A percentile compares a stretch with the other conserved stretches of the same genome.
phyloP scores from a whole-genome alignment of 169 alveolate genomes.

The Pseudocohnilembus persalinus region DNA sequence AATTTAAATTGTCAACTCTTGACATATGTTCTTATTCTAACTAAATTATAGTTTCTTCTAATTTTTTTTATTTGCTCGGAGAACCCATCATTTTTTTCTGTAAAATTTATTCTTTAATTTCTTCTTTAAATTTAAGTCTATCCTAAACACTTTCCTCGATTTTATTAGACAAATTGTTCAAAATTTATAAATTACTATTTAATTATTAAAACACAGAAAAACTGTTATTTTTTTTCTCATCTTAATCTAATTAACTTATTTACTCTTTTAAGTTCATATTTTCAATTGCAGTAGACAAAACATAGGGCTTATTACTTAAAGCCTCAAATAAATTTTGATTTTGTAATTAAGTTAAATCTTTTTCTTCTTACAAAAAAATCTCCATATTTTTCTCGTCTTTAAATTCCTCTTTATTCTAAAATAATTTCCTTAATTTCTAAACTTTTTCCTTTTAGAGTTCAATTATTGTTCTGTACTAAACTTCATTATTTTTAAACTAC shows the following conservation, averaged over 20 bases:
- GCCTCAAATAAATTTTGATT: background rate
- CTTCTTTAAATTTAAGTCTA: background rate
- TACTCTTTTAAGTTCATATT: background rate
- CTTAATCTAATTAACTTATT: background rate
- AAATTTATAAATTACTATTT: too few relatives aligned
- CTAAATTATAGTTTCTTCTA: background rate
- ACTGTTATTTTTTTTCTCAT: background rate
- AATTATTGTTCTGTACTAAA: background rate
- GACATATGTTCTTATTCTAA: background rate
- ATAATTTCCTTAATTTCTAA: background rate
- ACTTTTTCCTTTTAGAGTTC: background rate
- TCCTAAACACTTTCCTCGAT: background rate
- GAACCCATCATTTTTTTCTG: background rate
- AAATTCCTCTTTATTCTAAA: background rate
- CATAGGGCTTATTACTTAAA: background rate
- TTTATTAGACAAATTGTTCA: background rate
- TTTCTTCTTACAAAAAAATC: background rate
- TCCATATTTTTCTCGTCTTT: background rate
- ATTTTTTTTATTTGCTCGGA: background rate
- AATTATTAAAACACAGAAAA: background rate
- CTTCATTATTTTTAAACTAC: background rate
- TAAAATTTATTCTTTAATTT: background rate
- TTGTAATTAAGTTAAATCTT: background rate
- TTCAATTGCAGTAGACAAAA: background rate
- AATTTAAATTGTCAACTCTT: background rate